Conservation (phyloP, 192 early-diverging fungal genomes). For the Mortierella claussenii region DNA sequence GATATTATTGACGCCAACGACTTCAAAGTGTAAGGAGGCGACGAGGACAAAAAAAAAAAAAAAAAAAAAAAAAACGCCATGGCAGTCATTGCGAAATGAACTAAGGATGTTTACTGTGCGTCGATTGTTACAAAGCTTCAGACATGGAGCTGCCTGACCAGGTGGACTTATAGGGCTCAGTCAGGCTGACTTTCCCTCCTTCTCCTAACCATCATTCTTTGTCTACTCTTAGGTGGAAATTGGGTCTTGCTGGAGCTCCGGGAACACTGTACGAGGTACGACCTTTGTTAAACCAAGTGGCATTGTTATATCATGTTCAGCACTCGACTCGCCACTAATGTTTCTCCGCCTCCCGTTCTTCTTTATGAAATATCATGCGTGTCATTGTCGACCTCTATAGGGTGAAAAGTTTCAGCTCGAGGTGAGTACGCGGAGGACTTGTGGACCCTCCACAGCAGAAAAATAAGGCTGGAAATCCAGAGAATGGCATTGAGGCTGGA, state of each 20-base stretch:
- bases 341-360: neutral
- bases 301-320: neutral
- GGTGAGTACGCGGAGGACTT: constrained; percentile 42
- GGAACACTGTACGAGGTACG: constrained; percentile 75
- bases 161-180: too few species aligned
- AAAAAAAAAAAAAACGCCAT: too few species aligned
- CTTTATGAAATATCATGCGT: constrained; percentile 8
- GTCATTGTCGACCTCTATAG: constrained; percentile 25
- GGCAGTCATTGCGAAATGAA: too few species aligned
- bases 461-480: too few species aligned
- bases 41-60: too few species aligned
- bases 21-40: constrained; percentile 62
- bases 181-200: neutral
- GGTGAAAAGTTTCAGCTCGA: constrained; percentile 62
- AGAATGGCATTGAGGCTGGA: too few species aligned
- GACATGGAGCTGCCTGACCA: too few species aligned
- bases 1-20: constrained; percentile 61
- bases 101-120: too few species aligned
- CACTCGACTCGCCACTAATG: neutral
- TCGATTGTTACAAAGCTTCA: too few species aligned
- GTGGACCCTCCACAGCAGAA: too few species aligned
- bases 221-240: constrained; percentile 63
- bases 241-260: constrained; percentile 69
- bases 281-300: neutral
- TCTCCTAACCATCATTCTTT: constrained; percentile 1